Base-by-base conservation (phyloP, 257 asterid genomes). In the Schizonepeta tenuifolia region DNA sequence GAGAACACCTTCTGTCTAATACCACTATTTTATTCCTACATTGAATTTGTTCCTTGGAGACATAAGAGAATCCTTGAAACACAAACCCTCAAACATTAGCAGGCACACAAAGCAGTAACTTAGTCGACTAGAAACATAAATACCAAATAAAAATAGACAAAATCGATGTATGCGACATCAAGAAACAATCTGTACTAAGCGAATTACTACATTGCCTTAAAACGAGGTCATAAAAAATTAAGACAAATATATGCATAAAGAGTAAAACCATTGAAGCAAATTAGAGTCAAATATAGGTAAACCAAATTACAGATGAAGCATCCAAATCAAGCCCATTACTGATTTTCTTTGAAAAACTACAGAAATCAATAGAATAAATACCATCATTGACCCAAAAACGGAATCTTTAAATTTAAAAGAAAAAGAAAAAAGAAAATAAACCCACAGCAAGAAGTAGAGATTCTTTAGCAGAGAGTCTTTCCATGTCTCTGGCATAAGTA, bases 401-500 rank as follows among this genome's bases (percentile, higher is more conserved):
- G 46, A 44, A 11, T 12, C 18, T 35, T 9, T 6, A 10, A 51
- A 33, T 2, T 4, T 1, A 18, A 14, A 22, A n/a, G 5, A 20
- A 50, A 59, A n/a, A n/a, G 26, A 2, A 2, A 24, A 24, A 24
- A 24, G 33, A 70, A 15, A 50, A 46, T n/a, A 65, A 46, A 79
- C 81, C 77, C 43, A 87, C 97, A 2, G 96, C 92, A 10, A 87
- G 94, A 77, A 90, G 96, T 41, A 90, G 81, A 62, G 96, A 88
- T 72, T 90, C 94, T 77, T 88, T 90, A 49, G 97, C 96, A 38
- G 96, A 81, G 70, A 87, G 85, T 49, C 92, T 81, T 61, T 88
- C 96, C 96, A 90, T 90, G 63, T 87, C 92, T 73, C 85, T 90
- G 47, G 97, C 97, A 74, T 88, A 90, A 70, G 86, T 84, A 74